Evolutionary conservation across 164 flowering plant species (phyloP).

Genomic region (Houttuynia cordata): DNA sequence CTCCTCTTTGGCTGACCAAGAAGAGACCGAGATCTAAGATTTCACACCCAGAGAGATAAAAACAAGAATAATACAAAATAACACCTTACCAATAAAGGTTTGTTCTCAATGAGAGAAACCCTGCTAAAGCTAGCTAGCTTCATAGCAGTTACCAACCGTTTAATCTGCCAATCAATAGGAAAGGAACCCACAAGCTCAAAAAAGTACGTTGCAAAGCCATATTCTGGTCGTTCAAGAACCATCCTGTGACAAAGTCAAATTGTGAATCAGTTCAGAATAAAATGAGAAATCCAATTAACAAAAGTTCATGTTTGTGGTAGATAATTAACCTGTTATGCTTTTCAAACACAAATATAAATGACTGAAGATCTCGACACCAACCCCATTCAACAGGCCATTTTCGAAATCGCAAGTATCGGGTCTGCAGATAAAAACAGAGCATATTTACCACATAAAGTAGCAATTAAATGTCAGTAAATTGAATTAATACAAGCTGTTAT

Average conservation of each 20-base stretch:
- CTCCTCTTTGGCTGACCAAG: too few relatives aligned
- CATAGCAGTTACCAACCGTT: conserved; percentile 68
- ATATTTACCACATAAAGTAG: not conserved
- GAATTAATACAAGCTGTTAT: not conserved
- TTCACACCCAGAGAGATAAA: too few relatives aligned
- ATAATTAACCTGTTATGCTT: conserved; percentile 68
- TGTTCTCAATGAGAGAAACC: conserved; percentile 64
- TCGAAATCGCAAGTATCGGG: conserved; percentile 52
- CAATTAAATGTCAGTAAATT: too few relatives aligned
- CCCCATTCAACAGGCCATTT: conserved; percentile 99
- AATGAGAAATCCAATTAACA: not conserved
- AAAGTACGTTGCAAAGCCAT: conserved; percentile 97
- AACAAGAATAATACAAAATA: not conserved
- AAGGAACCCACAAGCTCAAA: conserved; percentile 62
- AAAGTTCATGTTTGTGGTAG: not conserved
- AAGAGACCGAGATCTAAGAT: too few relatives aligned
- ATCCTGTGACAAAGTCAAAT: conserved; percentile 37
- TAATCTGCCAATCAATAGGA: conserved; percentile 76
- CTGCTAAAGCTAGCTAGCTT: conserved; percentile 68
- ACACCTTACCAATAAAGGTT: conserved; percentile 43
- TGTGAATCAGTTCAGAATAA: not conserved
- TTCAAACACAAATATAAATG: conserved; percentile 86
- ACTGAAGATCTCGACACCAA: conserved; percentile 88
- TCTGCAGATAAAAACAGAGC: conserved; percentile 18
- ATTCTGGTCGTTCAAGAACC: conserved; percentile 94